Evolutionary conservation across 202 grass and related monocot genomes (phyloP), one percentile per base, ranked within the genome.

Genomic region (Schoenoplectus triqueter): DNA sequence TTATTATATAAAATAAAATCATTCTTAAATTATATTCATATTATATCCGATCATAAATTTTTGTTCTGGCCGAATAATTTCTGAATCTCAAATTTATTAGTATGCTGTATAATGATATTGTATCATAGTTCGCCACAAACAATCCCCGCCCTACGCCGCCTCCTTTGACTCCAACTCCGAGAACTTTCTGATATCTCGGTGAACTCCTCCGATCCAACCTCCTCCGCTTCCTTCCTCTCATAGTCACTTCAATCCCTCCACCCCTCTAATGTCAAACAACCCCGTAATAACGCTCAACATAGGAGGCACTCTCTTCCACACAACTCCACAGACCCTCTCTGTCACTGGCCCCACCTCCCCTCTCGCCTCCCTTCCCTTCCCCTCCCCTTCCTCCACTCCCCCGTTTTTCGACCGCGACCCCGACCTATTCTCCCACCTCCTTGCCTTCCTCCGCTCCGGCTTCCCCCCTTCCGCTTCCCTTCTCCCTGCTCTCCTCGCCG

Each of bases 401-500:
- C 86, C 89, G 73, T 91, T 93, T 89, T 82, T 94, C 75, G 90
- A 97, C 69, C 76, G 87, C 57, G 90, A 97, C 60, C 94, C 94
- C 1, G 67, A 63, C 49, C 82, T 94, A 56, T 94, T 94, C 81
- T 86, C 89, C 5, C 69, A 54, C 2, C 89, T 94, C 80, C 90
- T 92, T 57, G 89, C 92, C 83, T 93, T 97, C 85, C 91, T 97
- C 87, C 88, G 90, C 76, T 47, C 61, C 21, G 85, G 89, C 61
- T 9, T 49, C 2, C 42, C 84, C 22, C 47, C 84, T 40, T 59
- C 81, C 1, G 56, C 86, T 74, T 84, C 73, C 1, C 61, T 62
- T 48, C 86, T 88, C 64, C 10, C 81, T 42, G 80, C 84, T 3
- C 73, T 93, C 69, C 82, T 97, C 56, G 60, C 88, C 10, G 91